Percentiles rank a stretch among this genome's conserved stretches.
Evolutionary conservation across 148 eudicot species (phyloP).

Genomic region (Suaeda aralocaspica): DNA sequence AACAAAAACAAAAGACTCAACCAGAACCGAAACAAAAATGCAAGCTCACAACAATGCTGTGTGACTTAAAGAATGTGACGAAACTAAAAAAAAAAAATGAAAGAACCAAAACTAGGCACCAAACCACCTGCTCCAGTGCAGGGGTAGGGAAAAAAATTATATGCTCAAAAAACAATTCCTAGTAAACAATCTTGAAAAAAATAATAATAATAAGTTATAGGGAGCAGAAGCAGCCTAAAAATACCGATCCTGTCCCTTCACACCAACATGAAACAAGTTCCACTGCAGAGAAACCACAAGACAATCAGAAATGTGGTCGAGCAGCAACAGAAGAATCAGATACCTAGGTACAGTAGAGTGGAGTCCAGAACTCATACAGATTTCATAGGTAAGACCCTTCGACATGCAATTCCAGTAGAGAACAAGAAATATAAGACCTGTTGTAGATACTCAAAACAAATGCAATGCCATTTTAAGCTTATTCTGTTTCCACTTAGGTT

Average conservation of each 20-base stretch:
- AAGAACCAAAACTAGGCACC: slow-evolving; percentile 25
- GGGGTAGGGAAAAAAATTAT: slow-evolving; percentile 15
- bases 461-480: slow-evolving; percentile 83
- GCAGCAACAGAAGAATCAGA: neutral
- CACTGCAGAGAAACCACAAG: slow-evolving; percentile 29
- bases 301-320: neutral
- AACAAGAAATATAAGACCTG: slow-evolving; percentile 11
- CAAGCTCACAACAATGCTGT: slow-evolving; percentile 57
- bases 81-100: slow-evolving; percentile 12
- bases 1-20: slow-evolving; percentile 28
- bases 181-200: slow-evolving; percentile 24
- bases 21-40: slow-evolving; percentile 34
- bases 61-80: slow-evolving; percentile 47
- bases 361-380: slow-evolving; percentile 19
- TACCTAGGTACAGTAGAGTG: neutral
- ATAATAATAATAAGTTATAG: slow-evolving; percentile 39
- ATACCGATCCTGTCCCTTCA: slow-evolving; percentile 57
- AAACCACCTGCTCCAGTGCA: slow-evolving; percentile 25
- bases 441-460: slow-evolving; percentile 47
- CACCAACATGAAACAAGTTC: slow-evolving; percentile 27
- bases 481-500: slow-evolving; percentile 96
- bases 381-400: slow-evolving; percentile 21
- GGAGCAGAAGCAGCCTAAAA: slow-evolving; percentile 86
- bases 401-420: slow-evolving; percentile 27
- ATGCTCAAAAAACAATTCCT: slow-evolving; percentile 21